These are phyloP conservation scores for Penicillium sp. DNA, from an alignment of 2,329 filamentous ascomycete species.

Conservation along the genomic window DNA sequence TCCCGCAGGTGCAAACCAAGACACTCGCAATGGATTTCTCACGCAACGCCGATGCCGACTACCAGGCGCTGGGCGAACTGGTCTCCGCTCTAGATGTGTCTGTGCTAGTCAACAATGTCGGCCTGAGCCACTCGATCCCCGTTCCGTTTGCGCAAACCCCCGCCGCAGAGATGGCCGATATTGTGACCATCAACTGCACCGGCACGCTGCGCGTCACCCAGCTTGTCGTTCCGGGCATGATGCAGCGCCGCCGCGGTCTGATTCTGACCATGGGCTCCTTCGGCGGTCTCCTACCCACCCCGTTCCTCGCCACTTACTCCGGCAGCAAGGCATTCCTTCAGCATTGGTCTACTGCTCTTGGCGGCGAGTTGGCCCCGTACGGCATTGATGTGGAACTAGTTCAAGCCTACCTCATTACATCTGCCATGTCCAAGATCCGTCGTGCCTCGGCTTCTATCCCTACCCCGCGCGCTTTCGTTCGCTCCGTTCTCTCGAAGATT, in stretches of 20 bases:
- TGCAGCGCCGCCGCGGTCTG: constrained; percentile 77
- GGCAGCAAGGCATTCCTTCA: constrained; percentile 98
- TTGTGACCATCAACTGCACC: constrained; percentile 92
- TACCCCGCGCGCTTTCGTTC: constrained; percentile 78
- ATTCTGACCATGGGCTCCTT: constrained; percentile 98
- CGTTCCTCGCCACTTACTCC: constrained; percentile 91
- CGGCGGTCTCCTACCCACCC: constrained; percentile 86
- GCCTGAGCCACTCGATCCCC: constrained; percentile 88
- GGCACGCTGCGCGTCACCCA: constrained; percentile 88
- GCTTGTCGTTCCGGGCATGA: constrained; percentile 79
- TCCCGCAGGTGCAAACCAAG: constrained; percentile 69
- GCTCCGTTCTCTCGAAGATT: constrained; percentile 73
- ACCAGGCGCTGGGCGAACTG: constrained; percentile 67
- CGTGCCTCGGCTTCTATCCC: constrained; percentile 76
- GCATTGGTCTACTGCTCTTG: constrained; percentile 87
- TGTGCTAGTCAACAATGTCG: constrained; percentile 95
- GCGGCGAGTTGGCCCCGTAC: constrained; percentile 74
- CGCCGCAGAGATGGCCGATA: constrained; percentile 77
- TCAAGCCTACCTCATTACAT: constrained; percentile 88
- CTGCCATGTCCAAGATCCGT: constrained; percentile 95
- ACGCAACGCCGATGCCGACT: constrained; percentile 75
- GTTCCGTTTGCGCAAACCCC: constrained; percentile 81
- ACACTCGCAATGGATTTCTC: constrained; percentile 90
- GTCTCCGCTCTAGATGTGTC: constrained; percentile 75
- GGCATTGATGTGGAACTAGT: constrained; percentile 89